Conservation (phyloP, 306 rosid genomes). For the Quercus gilva region DNA sequence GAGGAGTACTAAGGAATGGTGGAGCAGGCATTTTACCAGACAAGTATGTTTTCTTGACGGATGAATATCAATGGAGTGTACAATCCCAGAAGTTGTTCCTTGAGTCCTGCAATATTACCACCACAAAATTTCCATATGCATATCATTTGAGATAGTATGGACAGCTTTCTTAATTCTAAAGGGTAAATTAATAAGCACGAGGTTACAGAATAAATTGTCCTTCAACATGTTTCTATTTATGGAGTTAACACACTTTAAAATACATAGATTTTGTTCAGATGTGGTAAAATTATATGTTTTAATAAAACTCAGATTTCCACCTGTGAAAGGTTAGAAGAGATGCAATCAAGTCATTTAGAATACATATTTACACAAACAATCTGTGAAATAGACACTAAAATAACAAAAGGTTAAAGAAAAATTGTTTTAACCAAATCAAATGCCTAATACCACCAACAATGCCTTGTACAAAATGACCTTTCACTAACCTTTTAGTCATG, state of each 20-base stretch:
- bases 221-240: neutral
- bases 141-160: neutral
- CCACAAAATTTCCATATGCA: conserved; percentile 2
- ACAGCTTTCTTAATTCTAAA: neutral
- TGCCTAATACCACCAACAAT: neutral
- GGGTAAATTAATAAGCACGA: neutral
- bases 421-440: neutral
- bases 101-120: conserved; percentile 62
- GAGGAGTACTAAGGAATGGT: conserved; percentile 1
- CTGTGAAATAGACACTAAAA: neutral
- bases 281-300: neutral
- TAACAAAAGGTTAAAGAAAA: neutral
- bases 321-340: neutral
- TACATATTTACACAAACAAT: neutral
- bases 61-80: conserved; percentile 88
- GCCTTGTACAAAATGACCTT: neutral
- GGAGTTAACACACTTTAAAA: neutral
- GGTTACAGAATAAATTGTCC: neutral
- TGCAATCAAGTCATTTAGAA: neutral
- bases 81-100: conserved; percentile 60
- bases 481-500: too few relatives aligned
- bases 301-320: neutral
- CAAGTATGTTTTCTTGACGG: conserved; percentile 93
- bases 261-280: neutral
- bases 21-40: conserved; percentile 46